These are phyloP conservation scores for Mariannaea sp. DNA, from an alignment of 2,329 filamentous ascomycete species.

Conservation along the genomic window DNA sequence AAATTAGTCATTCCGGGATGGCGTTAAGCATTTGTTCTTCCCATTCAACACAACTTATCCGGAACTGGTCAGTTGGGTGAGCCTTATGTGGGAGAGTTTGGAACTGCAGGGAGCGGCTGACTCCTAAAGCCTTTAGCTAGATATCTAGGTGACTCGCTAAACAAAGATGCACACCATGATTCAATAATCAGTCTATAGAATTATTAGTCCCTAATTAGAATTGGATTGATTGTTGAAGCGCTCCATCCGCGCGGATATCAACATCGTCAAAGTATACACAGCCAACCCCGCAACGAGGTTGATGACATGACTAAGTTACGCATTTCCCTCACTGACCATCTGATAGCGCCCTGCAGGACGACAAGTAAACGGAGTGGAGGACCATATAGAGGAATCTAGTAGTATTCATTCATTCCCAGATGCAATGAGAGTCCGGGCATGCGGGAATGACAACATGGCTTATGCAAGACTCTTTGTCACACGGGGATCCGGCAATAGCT, in stretches of 20 bases:
- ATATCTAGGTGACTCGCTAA: background rate
- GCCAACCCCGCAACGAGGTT: too few relatives aligned
- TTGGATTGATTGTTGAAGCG: background rate
- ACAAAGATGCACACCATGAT: too few relatives aligned
- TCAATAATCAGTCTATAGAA: background rate
- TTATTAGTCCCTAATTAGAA: too few relatives aligned
- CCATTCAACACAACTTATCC: background rate
- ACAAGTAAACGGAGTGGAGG: too few relatives aligned
- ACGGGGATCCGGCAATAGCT: slow-evolving; percentile 6
- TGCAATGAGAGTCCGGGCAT: slow-evolving; percentile 13
- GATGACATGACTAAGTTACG: too few relatives aligned
- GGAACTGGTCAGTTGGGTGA: background rate
- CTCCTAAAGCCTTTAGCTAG: background rate
- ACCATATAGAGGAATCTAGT: background rate
- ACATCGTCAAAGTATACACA: slow-evolving; percentile 17
- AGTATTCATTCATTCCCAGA: background rate
- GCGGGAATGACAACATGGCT: slow-evolving; percentile 11
- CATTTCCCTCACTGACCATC: too few relatives aligned
- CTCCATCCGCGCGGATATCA: background rate
- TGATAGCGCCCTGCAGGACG: too few relatives aligned
- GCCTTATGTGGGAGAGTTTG: slow-evolving; percentile 2
- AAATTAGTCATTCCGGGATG: background rate
- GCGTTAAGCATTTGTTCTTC: slow-evolving; percentile 2
- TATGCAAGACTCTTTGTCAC: slow-evolving; percentile 9
- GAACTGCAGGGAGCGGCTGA: background rate